A percentile compares a stretch with the other conserved stretches of the same genome.
phyloP scores from a whole-genome alignment of 2,329 filamentous ascomycete species.

The Alternaria rosae region DNA sequence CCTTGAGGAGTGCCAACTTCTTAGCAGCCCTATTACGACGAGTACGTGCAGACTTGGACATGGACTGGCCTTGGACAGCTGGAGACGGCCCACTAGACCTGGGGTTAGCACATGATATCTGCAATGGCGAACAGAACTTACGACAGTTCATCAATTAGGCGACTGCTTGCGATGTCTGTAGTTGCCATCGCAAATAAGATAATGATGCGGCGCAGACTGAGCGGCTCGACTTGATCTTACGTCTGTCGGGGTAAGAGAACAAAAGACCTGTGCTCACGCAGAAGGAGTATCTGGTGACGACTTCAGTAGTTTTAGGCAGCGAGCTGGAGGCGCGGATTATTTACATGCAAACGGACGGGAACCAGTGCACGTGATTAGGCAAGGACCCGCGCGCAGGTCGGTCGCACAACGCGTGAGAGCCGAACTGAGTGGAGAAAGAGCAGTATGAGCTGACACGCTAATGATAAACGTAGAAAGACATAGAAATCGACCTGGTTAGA shows the following conservation, averaged over 20 bases:
- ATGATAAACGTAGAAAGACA: neutral
- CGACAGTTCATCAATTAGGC: neutral
- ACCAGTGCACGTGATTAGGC: neutral
- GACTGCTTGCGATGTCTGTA: neutral
- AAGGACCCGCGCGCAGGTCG: neutral
- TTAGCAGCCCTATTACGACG: neutral
- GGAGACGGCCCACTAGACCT: neutral
- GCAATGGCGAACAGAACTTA: neutral
- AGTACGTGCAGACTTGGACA: neutral
- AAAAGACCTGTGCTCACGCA: rapidly evolving
- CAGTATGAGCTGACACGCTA: too few species aligned
- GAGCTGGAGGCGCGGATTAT: neutral
- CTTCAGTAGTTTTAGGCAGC: neutral
- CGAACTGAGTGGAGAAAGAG: neutral
- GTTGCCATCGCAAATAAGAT: neutral
- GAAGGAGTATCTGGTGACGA: neutral
- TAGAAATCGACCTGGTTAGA: neutral
- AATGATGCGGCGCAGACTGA: neutral
- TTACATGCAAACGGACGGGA: slow-evolving; percentile 1
- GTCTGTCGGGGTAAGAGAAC: neutral
- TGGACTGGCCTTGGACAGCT: neutral
- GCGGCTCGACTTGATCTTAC: neutral
- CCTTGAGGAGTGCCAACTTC: neutral
- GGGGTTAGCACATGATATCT: neutral
- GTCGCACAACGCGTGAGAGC: neutral